Conservation (phyloP, 768 basidiomycete species). For the Kockovaella imperatae region DNA sequence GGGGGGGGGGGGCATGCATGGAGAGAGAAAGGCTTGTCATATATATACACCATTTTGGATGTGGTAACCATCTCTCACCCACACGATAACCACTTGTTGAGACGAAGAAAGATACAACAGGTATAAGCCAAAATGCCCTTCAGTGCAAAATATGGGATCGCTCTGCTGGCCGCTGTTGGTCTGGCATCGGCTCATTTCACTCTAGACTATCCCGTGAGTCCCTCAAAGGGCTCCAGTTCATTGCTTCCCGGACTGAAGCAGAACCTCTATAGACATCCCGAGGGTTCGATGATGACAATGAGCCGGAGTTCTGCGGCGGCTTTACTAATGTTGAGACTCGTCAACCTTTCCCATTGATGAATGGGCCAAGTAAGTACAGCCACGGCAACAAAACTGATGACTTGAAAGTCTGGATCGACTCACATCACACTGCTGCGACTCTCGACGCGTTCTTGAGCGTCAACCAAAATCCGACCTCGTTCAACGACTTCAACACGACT, state of each 20-base stretch:
- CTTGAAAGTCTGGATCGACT: slow-evolving; percentile 28
- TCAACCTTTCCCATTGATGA: slow-evolving; percentile 59
- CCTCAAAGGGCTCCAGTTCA: background rate
- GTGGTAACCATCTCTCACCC: too few species aligned
- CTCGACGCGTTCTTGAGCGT: slow-evolving; percentile 51
- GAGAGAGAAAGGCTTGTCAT: too few species aligned
- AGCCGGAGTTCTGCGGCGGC: slow-evolving; percentile 60
- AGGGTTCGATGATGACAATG: slow-evolving; percentile 57
- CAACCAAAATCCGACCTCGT: slow-evolving; percentile 54
- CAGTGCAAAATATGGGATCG: too few species aligned
- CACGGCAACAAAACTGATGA: slow-evolving; percentile 5
- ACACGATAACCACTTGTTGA: too few species aligned
- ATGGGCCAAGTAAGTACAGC: slow-evolving; percentile 55
- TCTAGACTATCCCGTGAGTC: slow-evolving; percentile 57
- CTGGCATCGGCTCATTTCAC: slow-evolving; percentile 89
- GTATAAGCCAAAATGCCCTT: too few species aligned
- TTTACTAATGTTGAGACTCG: slow-evolving; percentile 55
- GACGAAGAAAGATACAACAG: too few species aligned
- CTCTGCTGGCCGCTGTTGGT: too few species aligned
- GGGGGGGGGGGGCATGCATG: too few species aligned
- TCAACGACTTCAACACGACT: slow-evolving; percentile 56
- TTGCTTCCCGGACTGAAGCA: background rate
- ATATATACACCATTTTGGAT: too few species aligned
- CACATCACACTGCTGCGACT: slow-evolving; percentile 35
- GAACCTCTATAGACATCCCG: slow-evolving; percentile 49